A percentile compares a stretch with the other conserved stretches of the same genome.
phyloP scores from a whole-genome alignment of 306 rosid genomes.

The Luffa aegyptiaca region DNA sequence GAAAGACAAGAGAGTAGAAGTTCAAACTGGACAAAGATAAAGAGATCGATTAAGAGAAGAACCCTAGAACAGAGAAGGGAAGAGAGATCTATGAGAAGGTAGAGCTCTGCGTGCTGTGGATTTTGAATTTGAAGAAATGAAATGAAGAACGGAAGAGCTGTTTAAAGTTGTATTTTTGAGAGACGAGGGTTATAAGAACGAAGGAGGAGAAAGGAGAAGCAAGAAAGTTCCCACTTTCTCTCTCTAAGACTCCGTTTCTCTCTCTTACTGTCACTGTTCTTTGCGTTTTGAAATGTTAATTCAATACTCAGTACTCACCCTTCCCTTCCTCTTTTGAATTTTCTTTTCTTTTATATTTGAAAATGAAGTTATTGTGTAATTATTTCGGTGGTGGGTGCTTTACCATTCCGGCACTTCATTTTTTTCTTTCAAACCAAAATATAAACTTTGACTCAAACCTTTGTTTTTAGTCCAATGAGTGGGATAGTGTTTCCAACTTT shows the following conservation, averaged over 20 bases:
- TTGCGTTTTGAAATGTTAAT: neutral
- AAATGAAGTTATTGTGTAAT: neutral
- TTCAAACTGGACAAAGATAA: neutral
- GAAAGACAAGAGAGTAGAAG: neutral
- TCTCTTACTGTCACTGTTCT: constrained; percentile 1
- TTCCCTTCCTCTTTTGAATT: neutral
- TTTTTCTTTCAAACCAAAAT: neutral
- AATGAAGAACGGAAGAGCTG: neutral
- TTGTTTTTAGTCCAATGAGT: too few relatives aligned
- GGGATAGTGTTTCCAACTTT: too few relatives aligned
- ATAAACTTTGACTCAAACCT: too few relatives aligned
- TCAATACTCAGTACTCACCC: neutral
- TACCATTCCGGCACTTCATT: neutral
- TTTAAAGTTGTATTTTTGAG: neutral
- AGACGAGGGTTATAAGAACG: constrained; percentile 1
- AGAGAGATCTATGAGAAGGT: neutral
- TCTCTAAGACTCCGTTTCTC: neutral
- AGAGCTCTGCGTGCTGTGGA: neutral
- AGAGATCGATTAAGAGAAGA: constrained; percentile 14
- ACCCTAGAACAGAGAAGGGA: constrained; percentile 8
- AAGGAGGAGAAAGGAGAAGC: neutral
- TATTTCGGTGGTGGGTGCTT: neutral
- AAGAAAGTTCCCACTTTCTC: neutral
- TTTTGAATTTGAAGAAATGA: constrained; percentile 10
- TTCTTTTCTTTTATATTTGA: neutral